Percentiles rank a stretch among this genome's conserved stretches.
These are phyloP conservation scores for Alternaria atra DNA, from an alignment of 2,329 filamentous ascomycete species.

Conservation along the genomic window DNA sequence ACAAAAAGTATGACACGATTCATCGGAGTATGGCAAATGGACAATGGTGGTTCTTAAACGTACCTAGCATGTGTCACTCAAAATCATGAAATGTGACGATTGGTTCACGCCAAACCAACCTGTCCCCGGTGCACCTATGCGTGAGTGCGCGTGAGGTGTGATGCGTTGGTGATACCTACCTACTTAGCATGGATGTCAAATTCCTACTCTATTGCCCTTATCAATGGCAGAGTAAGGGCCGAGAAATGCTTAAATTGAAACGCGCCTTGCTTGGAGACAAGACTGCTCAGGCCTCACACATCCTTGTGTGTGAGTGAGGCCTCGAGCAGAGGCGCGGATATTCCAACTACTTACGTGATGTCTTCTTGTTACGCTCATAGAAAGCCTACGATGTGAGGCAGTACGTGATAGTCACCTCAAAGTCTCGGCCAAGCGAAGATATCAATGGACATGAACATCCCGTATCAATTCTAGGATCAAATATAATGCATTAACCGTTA, in stretches of 20 bases:
- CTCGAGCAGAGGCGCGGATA: slow-evolving; percentile 41
- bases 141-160: slow-evolving; percentile 6
- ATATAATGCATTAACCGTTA: slow-evolving; percentile 3
- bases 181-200: slow-evolving; percentile 97
- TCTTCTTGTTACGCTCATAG: neutral
- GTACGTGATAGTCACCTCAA: neutral
- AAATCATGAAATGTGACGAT: slow-evolving; percentile 50
- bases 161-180: slow-evolving; percentile 1
- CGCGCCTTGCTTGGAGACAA: slow-evolving; percentile 46
- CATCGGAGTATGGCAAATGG: slow-evolving; percentile 47
- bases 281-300: slow-evolving; percentile 36
- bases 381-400: neutral
- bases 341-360: neutral
- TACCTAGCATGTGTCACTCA: slow-evolving; percentile 48
- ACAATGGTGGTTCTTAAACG: slow-evolving; percentile 34
- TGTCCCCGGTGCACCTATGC: slow-evolving; percentile 7
- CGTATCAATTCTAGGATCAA: neutral
- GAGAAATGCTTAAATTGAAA: slow-evolving; percentile 83
- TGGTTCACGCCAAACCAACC: slow-evolving; percentile 44
- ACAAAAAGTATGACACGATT: slow-evolving; percentile 41
- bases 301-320: slow-evolving; percentile 25
- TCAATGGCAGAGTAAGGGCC: slow-evolving; percentile 93
- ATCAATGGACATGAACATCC: neutral
- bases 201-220: slow-evolving; percentile 82
- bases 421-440: neutral